Conservation (phyloP, 2,329 filamentous ascomycete species). For the Pleurostoma richardsiae region DNA sequence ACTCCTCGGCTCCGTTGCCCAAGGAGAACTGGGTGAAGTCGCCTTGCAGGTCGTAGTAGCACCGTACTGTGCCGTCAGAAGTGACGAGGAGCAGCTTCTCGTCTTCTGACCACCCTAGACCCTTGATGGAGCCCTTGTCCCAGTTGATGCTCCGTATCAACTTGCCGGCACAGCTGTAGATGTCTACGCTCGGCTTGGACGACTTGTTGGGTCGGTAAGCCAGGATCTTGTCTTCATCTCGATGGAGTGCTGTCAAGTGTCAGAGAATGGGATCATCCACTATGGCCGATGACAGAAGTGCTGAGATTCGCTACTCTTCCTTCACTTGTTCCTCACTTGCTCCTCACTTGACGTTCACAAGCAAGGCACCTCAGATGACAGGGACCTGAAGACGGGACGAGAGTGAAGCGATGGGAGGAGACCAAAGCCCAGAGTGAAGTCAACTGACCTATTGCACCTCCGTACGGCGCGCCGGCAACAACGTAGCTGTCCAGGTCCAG, state of each 20-base stretch:
- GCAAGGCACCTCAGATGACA: too few relatives aligned
- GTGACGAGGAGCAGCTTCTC: constrained; percentile 87
- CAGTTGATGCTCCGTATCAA: constrained; percentile 81
- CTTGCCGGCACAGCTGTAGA: constrained; percentile 91
- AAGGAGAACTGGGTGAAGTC: constrained; percentile 94
- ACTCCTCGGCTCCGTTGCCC: constrained; percentile 83
- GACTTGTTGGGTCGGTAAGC: constrained; percentile 68
- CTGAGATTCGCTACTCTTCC: too few relatives aligned
- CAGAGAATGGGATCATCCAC: constrained; percentile 10
- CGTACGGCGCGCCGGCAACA: constrained; percentile 86
- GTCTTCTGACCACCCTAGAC: constrained; percentile 93
- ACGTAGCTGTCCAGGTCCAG: constrained; percentile 93
- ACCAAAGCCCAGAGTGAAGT: not conserved
- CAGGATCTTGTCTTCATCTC: constrained; percentile 80
- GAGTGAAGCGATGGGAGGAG: constrained; percentile 5
- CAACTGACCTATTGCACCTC: constrained; percentile 79
- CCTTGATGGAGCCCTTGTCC: constrained; percentile 84
- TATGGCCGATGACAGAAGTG: too few relatives aligned
- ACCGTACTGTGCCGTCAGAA: constrained; percentile 83
- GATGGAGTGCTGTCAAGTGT: constrained; percentile 66
- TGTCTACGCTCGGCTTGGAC: constrained; percentile 80
- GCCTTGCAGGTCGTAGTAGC: constrained; percentile 85
- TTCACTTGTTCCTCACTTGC: too few relatives aligned
- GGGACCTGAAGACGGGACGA: not conserved
- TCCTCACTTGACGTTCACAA: too few relatives aligned